A percentile compares a stretch with the other conserved stretches of the same genome.
Evolutionary conservation across 2,329 filamentous ascomycete species (phyloP).

Genomic region (Phyllosticta ampelicida): DNA sequence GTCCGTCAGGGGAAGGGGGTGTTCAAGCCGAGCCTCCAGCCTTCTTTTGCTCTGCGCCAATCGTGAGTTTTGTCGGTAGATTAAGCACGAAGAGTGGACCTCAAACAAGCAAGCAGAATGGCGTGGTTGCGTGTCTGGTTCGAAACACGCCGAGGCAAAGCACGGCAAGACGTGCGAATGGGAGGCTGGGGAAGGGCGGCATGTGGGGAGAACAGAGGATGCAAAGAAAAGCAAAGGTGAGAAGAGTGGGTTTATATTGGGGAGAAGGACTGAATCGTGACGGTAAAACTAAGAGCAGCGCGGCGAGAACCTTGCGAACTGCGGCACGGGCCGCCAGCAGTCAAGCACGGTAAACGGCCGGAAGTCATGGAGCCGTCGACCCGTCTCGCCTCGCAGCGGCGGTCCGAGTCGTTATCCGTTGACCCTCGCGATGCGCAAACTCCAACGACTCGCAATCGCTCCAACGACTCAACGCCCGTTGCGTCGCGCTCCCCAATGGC

Average conservation of each 20-base stretch:
- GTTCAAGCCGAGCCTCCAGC: no score
- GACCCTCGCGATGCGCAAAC: neutral
- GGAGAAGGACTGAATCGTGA: neutral
- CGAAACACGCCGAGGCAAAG: no score
- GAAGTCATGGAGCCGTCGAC: neutral
- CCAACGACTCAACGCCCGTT: neutral
- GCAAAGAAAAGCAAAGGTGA: no score
- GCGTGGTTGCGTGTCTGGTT: no score
- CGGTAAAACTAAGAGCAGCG: no score
- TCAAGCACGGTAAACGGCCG: neutral
- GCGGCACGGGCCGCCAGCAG: neutral
- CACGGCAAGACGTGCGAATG: neutral
- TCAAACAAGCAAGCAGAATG: no score
- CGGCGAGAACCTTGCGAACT: neutral
- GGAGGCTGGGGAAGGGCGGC: neutral
- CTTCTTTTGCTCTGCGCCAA: no score
- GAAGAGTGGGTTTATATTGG: neutral
- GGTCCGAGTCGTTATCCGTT: no score
- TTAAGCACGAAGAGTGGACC: no score
- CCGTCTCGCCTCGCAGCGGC: neutral
- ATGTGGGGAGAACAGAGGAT: neutral
- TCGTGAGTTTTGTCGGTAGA: no score
- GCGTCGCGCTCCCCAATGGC: neutral
- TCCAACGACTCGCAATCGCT: neutral
- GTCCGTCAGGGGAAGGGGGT: neutral